Evolutionary conservation across 768 basidiomycete genomes (phyloP), one percentile per base, ranked within the genome.

Genomic region (Hirschioporus abietinus): DNA sequence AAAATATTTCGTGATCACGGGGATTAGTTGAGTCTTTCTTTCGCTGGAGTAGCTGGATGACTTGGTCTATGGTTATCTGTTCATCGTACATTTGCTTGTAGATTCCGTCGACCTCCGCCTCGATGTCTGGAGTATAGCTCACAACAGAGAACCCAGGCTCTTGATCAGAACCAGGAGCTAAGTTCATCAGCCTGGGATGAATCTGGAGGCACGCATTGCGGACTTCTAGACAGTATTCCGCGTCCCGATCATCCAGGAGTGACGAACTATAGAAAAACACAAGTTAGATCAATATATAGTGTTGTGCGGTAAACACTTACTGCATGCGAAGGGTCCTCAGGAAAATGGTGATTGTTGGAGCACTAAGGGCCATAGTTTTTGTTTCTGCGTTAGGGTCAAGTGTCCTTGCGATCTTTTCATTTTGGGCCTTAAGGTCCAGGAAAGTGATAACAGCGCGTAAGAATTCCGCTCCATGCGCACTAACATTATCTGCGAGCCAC

Each of bases 11-110:
- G 75, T 96, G 94, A 71, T 98, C 95, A 66, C 89, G 88, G 60
- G 89, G 78, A 71, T 90, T 92, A 35, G 86, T 83, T 34, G 95
- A 96, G 63, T 84, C 86, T 74, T 96, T 95, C 80, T 89, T 87
- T 65, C 88, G 86, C 77, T 93, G 91, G 27, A 99, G 87, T 79
- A 95, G 88, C 27, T 85, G 79, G 68, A 98, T 92, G 69, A 99
- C 95, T 68, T 96, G 93, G 75, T 99, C 96, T 72, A 99, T 94
- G 66, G 93, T 86, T 65, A 94, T 92, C 71, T 94, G 88, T 75
- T 95, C 93, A 75, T 95, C 92, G 77, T 99, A 99, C 95, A 99
- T 97, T 77, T 95, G 89, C 77, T 95, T 95, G 83, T 96, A 98
- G 75, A 97, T 95, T 64, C 87, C 84, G 71, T 99, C 97, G 66